These are phyloP conservation scores for Acanthamoeba healyi DNA, from an alignment of 208 protist species.

Conservation along the genomic window DNA sequence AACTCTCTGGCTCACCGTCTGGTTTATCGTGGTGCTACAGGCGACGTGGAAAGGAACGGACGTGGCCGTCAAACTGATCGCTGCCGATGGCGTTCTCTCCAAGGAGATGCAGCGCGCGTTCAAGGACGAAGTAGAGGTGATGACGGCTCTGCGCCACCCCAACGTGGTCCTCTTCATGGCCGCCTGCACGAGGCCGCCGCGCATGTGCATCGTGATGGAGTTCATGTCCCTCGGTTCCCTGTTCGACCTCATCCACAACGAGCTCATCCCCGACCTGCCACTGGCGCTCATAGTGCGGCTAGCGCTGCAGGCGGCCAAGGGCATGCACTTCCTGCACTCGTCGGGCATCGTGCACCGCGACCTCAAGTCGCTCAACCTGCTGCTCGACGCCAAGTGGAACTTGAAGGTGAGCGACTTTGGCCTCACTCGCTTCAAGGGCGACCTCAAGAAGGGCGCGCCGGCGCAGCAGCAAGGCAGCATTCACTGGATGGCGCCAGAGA, in stretches of 20 bases:
- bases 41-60: constrained; percentile 28
- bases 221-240: not conserved
- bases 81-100: not conserved
- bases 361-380: constrained; percentile 83
- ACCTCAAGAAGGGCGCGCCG: not conserved
- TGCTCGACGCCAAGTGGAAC: constrained; percentile 83
- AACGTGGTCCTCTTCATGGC: constrained; percentile 52
- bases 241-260: constrained; percentile 18
- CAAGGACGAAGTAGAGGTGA: constrained; percentile 4
- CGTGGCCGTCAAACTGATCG: constrained; percentile 50
- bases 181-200: not conserved
- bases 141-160: constrained; percentile 30
- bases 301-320: constrained; percentile 36
- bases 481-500: constrained; percentile 35
- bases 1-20: not conserved
- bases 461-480: not conserved
- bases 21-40: not conserved
- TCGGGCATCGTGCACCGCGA: constrained; percentile 78
- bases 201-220: constrained; percentile 30
- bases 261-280: constrained; percentile 63
- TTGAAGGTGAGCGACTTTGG: constrained; percentile 77
- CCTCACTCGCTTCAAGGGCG: constrained; percentile 13
- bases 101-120: constrained; percentile 40
- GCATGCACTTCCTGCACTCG: constrained; percentile 72
- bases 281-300: not conserved